Conservation (phyloP, 2,329 filamentous ascomycete genomes). For the Fusarium mexicanum region DNA sequence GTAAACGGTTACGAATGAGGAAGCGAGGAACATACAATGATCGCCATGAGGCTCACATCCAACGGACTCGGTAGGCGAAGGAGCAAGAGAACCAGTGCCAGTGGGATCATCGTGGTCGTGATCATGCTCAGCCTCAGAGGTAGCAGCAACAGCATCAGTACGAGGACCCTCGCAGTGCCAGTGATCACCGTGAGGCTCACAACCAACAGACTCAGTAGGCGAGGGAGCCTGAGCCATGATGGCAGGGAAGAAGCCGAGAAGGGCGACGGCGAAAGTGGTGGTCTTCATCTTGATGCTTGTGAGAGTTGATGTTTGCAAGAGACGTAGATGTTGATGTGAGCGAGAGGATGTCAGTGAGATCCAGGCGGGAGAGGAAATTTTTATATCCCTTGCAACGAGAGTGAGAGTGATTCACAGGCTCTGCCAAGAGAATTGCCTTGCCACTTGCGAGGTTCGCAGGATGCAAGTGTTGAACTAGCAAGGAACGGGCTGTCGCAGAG, state of each 20-base stretch:
- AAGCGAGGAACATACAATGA: slow-evolving; percentile 10
- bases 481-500: neutral
- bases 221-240: slow-evolving; percentile 36
- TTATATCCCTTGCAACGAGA: slow-evolving; percentile 8
- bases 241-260: slow-evolving; percentile 37
- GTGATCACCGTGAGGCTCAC: slow-evolving; percentile 39
- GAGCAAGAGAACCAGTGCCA: neutral
- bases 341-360: neutral
- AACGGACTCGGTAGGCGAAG: slow-evolving; percentile 35
- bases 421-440: slow-evolving; percentile 8
- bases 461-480: neutral
- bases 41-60: slow-evolving; percentile 40
- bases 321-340: slow-evolving; percentile 9
- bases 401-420: slow-evolving; percentile 2
- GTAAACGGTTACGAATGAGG: neutral
- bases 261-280: slow-evolving; percentile 32
- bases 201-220: slow-evolving; percentile 40
- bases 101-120: neutral
- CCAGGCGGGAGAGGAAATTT: neutral
- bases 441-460: neutral
- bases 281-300: slow-evolving; percentile 37
- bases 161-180: slow-evolving; percentile 40
- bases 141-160: slow-evolving; percentile 12
- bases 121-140: neutral
- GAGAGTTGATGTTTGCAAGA: neutral